Base-by-base conservation (phyloP, 2,329 filamentous ascomycete species). In the Nemania abortiva region DNA sequence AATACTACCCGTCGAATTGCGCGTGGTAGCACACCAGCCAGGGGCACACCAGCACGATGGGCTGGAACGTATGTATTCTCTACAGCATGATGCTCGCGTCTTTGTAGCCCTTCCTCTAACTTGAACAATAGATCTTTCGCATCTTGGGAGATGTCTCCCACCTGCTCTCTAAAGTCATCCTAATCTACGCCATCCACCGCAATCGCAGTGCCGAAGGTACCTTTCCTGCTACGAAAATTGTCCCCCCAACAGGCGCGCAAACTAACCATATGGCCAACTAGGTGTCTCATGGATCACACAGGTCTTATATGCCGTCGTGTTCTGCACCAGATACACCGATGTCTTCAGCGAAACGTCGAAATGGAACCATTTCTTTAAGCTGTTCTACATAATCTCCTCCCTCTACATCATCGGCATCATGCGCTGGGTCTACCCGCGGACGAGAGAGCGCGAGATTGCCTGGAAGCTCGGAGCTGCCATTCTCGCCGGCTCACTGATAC, bases 261-360 rank as follows among this genome's bases (percentile, higher is more conserved):
- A 55, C 70, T 74, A 68, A 76, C 73, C 64, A 47, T 68, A 49
- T 10, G 10, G 39, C n/a, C n/a, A 50, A 27, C 27, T 5, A 92
- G 92, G 95, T 68, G 92, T 98, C 70, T 97, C 94, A 27, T 90
- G 97, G 78, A 93, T 98, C 76, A 97, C 92, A 1, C 95, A 98
- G 81, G 87, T 90, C 65, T 89, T 98, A 73, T 98, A 98, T 82
- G 89, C 91, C 64, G 80, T 91, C 71, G 95, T 98, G 66, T 98
- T 98, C 83, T 85, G 90, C 77, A 91, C 93, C 4, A 90, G 95
- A 69, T 98, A 98, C 82, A 88, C 95, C 72, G 93, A 98, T 79
- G 84, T 98, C 72, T 93, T 97, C 79, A 77, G 72, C 7, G 86
- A 88, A 76, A 78, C 77, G 10, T 82, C 80, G 29, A 72, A 75